These are phyloP conservation scores for Verticillium isaacii DNA, from an alignment of 2,329 filamentous ascomycete species.

Conservation along the genomic window DNA sequence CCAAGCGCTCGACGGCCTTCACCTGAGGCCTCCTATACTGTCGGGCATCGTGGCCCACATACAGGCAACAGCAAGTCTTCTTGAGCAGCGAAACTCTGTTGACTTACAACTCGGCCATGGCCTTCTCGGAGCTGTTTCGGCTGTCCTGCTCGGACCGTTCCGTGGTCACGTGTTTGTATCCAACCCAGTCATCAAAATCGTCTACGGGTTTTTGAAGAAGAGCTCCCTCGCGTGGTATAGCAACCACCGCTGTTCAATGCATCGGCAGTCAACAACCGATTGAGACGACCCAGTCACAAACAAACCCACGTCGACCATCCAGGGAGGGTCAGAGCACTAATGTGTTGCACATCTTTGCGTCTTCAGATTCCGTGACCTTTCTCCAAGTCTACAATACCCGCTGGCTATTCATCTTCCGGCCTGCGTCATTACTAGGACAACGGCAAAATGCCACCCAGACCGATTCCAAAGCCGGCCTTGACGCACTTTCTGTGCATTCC, in stretches of 20 bases:
- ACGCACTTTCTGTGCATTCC: slow-evolving; percentile 78
- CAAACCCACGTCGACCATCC: neutral
- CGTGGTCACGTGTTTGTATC: neutral
- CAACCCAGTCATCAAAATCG: neutral
- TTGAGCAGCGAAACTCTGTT: too few relatives aligned
- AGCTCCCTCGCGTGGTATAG: too few relatives aligned
- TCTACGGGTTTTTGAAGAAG: too few relatives aligned
- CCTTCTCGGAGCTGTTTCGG: neutral
- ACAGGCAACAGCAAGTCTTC: neutral
- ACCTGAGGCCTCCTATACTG: neutral
- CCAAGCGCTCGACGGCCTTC: neutral
- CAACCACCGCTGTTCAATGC: neutral
- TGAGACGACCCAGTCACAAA: neutral
- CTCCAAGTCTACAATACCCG: too few relatives aligned
- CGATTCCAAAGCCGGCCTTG: slow-evolving; percentile 34
- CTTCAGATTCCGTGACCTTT: too few relatives aligned
- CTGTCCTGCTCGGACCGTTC: neutral
- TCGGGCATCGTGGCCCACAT: neutral
- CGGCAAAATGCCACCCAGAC: slow-evolving; percentile 27
- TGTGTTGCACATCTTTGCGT: too few relatives aligned
- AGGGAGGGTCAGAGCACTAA: too few relatives aligned
- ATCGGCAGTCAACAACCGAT: neutral
- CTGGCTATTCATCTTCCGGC: too few relatives aligned
- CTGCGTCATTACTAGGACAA: too few relatives aligned
- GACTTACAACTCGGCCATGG: too few relatives aligned